phyloP scores from a whole-genome alignment of 1,284 basidiomycete species.

The Cystobasidium pallidum region DNA sequence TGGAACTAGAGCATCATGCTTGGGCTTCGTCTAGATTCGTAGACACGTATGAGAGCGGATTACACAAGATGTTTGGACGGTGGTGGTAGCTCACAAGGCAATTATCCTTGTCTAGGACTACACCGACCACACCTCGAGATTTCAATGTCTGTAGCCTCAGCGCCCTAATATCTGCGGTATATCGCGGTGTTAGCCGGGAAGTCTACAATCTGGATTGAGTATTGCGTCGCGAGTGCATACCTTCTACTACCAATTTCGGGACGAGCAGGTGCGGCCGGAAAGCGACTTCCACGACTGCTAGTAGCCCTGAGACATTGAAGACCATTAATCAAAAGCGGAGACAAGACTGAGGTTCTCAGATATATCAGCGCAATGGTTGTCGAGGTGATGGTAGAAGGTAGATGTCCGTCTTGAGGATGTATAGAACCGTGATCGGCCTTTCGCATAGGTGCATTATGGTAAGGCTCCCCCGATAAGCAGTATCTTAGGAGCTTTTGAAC shows the following conservation, averaged over 20 bases:
- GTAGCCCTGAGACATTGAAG: constrained; percentile 70
- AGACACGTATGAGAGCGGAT: background rate
- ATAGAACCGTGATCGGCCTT: too few relatives aligned
- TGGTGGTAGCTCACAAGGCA: constrained; percentile 68
- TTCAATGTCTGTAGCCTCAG: constrained; percentile 80
- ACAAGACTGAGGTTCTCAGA: too few relatives aligned
- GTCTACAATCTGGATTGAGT: too few relatives aligned
- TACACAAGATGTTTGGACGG: background rate
- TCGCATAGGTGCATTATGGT: too few relatives aligned
- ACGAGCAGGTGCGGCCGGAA: constrained; percentile 73
- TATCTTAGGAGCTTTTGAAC: too few relatives aligned
- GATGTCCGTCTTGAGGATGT: too few relatives aligned
- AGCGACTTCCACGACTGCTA: constrained; percentile 74
- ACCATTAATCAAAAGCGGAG: too few relatives aligned
- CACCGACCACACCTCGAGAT: constrained; percentile 77
- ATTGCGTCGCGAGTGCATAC: constrained; percentile 58
- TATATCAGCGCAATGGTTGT: too few relatives aligned
- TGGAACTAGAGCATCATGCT: constrained; percentile 50
- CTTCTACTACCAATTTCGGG: constrained; percentile 72
- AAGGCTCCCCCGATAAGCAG: too few relatives aligned
- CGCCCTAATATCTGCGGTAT: constrained; percentile 76
- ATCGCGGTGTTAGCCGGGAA: too few relatives aligned
- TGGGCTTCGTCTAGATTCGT: constrained; percentile 53
- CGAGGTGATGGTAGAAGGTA: too few relatives aligned
- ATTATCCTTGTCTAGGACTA: constrained; percentile 97